phyloP scores from a whole-genome alignment of 2,329 filamentous ascomycete genomes.

The Calonectria pauciramosa region DNA sequence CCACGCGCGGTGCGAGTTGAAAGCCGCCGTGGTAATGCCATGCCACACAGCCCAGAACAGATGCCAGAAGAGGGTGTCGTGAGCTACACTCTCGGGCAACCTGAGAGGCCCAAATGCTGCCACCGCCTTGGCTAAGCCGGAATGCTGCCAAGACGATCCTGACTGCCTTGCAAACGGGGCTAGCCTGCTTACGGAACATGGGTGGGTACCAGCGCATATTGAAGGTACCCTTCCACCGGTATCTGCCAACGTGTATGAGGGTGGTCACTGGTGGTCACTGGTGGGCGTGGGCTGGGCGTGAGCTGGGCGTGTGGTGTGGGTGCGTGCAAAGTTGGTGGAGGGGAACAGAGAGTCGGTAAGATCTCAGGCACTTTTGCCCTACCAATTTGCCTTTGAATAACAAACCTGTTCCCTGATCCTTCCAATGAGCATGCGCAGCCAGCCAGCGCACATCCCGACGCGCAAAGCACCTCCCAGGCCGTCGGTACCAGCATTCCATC shows the following conservation, averaged over 20 bases:
- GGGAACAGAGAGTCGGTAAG: slow-evolving; percentile 1
- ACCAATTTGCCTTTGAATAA: slow-evolving; percentile 5
- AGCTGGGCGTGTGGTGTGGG: not conserved
- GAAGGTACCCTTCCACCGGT: slow-evolving; percentile 12
- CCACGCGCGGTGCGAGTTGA: slow-evolving; percentile 11
- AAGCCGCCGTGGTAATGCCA: slow-evolving; percentile 1
- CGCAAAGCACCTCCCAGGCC: not conserved
- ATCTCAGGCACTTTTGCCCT: slow-evolving; percentile 9
- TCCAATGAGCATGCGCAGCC: not conserved
- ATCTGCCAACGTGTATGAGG: not conserved
- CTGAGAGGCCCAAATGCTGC: slow-evolving; percentile 2
- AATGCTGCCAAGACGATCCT: slow-evolving; percentile 20
- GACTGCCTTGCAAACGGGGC: not conserved
- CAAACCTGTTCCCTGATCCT: not conserved
- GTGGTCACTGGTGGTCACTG: not conserved
- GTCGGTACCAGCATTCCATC: not conserved
- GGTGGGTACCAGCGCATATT: slow-evolving; percentile 18
- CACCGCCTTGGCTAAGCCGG: slow-evolving; percentile 10
- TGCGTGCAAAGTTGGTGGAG: not conserved
- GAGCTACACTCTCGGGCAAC: not conserved
- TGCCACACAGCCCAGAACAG: not conserved
- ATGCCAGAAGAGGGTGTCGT: slow-evolving; percentile 9
- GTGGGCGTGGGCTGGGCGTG: no score
- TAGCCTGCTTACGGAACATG: slow-evolving; percentile 2
- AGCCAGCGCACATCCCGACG: not conserved